These are phyloP conservation scores for Aureobasidium sp. DNA, from an alignment of 2,329 filamentous ascomycete genomes.

Conservation along the genomic window DNA sequence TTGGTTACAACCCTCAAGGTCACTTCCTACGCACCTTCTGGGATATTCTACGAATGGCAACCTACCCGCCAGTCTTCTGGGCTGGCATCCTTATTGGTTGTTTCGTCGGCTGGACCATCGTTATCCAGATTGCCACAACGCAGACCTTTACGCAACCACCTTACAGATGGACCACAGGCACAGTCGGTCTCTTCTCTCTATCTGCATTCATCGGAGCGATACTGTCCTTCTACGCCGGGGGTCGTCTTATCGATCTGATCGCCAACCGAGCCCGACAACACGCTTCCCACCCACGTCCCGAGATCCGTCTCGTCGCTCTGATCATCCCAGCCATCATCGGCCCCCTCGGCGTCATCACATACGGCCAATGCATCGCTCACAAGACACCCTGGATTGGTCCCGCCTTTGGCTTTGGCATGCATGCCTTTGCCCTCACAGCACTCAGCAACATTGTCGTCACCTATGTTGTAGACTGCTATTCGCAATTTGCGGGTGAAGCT, in stretches of 20 bases:
- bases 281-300: slow-evolving; percentile 19
- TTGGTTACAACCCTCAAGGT: slow-evolving; percentile 15
- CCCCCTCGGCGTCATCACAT: slow-evolving; percentile 25
- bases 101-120: slow-evolving; percentile 22
- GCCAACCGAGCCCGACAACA: slow-evolving; percentile 20
- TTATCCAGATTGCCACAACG: slow-evolving; percentile 19
- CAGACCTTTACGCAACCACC: slow-evolving; percentile 17
- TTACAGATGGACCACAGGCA: slow-evolving; percentile 17
- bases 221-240: slow-evolving; percentile 19
- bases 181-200: slow-evolving; percentile 19
- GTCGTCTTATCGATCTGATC: slow-evolving; percentile 23
- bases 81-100: slow-evolving; percentile 17
- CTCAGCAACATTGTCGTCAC: slow-evolving; percentile 23
- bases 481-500: slow-evolving; percentile 21
- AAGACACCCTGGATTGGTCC: slow-evolving; percentile 17
- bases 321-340: slow-evolving; percentile 21
- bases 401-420: slow-evolving; percentile 23
- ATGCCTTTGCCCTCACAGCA: slow-evolving; percentile 24
- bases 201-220: slow-evolving; percentile 19
- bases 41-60: slow-evolving; percentile 19
- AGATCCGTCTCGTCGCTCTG: slow-evolving; percentile 21
- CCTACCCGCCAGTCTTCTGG: slow-evolving; percentile 20
- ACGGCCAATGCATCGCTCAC: slow-evolving; percentile 21
- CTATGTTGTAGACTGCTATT: slow-evolving; percentile 23
- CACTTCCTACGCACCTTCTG: slow-evolving; percentile 16